Conservation (phyloP, 805 yeast genomes). For the Ogataea ganodermae region DNA sequence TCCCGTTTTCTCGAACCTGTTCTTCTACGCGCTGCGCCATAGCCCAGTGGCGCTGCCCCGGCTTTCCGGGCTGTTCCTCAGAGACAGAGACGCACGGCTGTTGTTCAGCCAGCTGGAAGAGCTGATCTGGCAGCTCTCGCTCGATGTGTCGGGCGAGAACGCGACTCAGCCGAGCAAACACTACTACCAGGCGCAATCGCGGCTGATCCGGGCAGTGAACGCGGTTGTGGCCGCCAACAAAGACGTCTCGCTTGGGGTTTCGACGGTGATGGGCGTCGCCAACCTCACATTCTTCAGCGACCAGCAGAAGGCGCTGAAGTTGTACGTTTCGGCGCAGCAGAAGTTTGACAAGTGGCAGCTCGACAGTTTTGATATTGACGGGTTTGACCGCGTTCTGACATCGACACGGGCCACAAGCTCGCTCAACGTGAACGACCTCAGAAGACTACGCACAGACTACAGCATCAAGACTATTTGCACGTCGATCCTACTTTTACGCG, state of each 20-base stretch:
- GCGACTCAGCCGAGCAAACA: conserved; percentile 23
- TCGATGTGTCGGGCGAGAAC: conserved; percentile 33
- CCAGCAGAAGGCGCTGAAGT: conserved; percentile 25
- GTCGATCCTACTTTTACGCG: conserved; percentile 28
- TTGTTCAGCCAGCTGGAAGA: conserved; percentile 30
- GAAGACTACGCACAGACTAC: conserved; percentile 27
- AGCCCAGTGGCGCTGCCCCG: conserved; percentile 23
- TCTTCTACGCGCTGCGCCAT: conserved; percentile 27
- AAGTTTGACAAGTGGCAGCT: conserved; percentile 37
- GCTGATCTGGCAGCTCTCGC: conserved; percentile 33
- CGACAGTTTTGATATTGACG: conserved; percentile 34
- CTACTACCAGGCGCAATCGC: conserved; percentile 29
- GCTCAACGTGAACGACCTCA: conserved; percentile 19
- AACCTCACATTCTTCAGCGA: conserved; percentile 27
- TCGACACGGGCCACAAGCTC: not conserved
- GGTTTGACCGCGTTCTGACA: conserved; percentile 29
- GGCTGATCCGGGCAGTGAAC: conserved; percentile 27
- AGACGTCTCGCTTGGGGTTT: conserved; percentile 24
- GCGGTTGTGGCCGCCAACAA: conserved; percentile 16
- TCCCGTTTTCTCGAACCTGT: conserved; percentile 31
- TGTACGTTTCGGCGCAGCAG: conserved; percentile 32
- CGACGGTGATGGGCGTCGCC: conserved; percentile 34
- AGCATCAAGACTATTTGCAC: conserved; percentile 34
- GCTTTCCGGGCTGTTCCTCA: conserved; percentile 23
- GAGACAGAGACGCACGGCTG: conserved; percentile 12